These are phyloP conservation scores for Hypoxylon subgilvum DNA, from an alignment of 495 filamentous ascomycete genomes.

Conservation along the genomic window DNA sequence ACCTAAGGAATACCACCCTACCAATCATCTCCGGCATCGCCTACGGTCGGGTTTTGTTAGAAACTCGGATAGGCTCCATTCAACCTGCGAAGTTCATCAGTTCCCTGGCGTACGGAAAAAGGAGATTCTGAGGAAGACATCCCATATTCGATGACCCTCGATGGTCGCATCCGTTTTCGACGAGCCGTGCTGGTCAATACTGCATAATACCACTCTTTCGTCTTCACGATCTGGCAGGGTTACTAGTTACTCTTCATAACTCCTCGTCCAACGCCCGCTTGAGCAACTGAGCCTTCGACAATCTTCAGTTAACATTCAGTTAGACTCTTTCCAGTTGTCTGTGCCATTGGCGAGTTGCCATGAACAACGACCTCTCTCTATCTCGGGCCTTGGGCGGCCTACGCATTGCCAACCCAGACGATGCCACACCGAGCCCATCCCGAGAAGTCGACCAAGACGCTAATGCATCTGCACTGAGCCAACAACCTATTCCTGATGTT, in stretches of 20 bases:
- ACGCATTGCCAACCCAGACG: conserved; percentile 96
- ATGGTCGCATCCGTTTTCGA: conserved; percentile 28
- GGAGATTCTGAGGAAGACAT: background rate
- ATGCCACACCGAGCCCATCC: conserved; percentile 67
- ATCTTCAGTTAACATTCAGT: conserved; percentile 12
- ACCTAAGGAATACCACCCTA: conserved; percentile 2
- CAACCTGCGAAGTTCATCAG: conserved; percentile 1
- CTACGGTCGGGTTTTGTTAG: conserved; percentile 24
- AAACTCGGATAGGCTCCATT: conserved; percentile 7
- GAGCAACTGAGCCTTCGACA: conserved; percentile 19
- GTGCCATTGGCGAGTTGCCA: conserved; percentile 46
- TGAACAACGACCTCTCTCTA: conserved; percentile 92
- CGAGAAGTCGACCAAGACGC: conserved; percentile 47
- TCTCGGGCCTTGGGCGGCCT: conserved; percentile 92
- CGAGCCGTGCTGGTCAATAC: conserved; percentile 8
- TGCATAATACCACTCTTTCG: conserved; percentile 12
- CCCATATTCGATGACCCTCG: conserved; percentile 4
- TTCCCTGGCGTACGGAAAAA: background rate
- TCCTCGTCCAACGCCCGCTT: conserved; percentile 7
- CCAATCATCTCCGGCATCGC: conserved; percentile 9
- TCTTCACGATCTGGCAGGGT: conserved; percentile 16
- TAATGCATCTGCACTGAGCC: conserved; percentile 29
- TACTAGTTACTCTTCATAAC: conserved; percentile 15
- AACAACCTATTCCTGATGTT: conserved; percentile 22
- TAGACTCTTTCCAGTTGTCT: background rate